Evolutionary conservation across 148 eudicot species (phyloP), one percentile per base, ranked within the genome.

Genomic region (Pouteria glomerata): DNA sequence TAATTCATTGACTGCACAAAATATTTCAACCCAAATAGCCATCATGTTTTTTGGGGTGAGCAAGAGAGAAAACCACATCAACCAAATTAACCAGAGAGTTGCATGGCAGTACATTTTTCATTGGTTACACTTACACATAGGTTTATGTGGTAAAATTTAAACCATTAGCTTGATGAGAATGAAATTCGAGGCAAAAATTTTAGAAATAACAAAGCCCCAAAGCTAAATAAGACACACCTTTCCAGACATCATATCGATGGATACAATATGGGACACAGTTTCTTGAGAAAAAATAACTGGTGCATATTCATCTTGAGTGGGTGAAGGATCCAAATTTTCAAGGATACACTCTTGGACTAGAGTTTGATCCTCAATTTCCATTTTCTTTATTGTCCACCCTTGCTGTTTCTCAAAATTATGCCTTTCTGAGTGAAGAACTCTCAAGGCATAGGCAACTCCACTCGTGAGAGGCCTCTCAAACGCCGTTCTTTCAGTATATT

Each of bases 241-340:
- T 74, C 99, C 99, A 26, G 99, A 89, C 96, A 95, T 86, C 99
- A 92, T 92, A 81, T 95, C 99, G 65, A 92, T 85, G 29, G 97
- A 95, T 23, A 85, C 94, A 57, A 95, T 87, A 74, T 95, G 91
- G 31, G 97, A 83, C 4, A 95, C 96, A 48, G 99, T 95, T 78
- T 86, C 82, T 77, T 95, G 99, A 51, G 93, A 77, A 44, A 95
- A 86, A 68, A 95, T 88, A 44, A 95, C 99, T 1, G 97, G 99
- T 2, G 99, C 99, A 87, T 95, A 95, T 81, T 95, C 99, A 72
- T 89, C 96, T 73, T 83, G 84, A 75, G 66, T 48, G 13, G 96
- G 96, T 57, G 99, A 86, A 78, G 99, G 88, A 66, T 89, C 89
- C 79, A 94, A 76, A 64, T 83, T 84, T 73, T 87, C 91, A 26